These are phyloP conservation scores for Boletus edulis DNA, from an alignment of 768 basidiomycete species.

Conservation along the genomic window DNA sequence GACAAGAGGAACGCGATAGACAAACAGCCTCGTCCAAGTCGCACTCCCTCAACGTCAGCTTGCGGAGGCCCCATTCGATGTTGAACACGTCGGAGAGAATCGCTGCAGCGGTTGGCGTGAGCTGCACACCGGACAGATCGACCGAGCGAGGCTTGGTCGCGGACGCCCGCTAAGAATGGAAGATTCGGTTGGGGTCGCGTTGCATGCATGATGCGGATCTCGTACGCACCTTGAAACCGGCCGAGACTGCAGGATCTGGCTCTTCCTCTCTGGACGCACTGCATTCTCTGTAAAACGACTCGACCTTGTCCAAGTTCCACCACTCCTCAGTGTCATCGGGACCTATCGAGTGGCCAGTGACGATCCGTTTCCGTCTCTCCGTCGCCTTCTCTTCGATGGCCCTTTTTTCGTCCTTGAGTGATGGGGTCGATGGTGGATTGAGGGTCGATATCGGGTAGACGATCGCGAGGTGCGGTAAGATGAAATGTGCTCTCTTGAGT, in stretches of 20 bases:
- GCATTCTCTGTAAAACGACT: conserved; percentile 84
- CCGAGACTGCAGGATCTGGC: conserved; percentile 62
- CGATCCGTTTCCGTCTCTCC: conserved; percentile 63
- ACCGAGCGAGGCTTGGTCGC: conserved; percentile 62
- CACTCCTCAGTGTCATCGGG: conserved; percentile 50
- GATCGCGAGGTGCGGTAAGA: conserved; percentile 79
- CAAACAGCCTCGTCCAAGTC: conserved; percentile 78
- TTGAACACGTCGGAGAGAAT: conserved; percentile 89
- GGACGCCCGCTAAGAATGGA: conserved; percentile 44
- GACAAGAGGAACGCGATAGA: background rate
- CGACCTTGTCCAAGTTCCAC: conserved; percentile 86
- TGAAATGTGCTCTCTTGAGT: conserved; percentile 88
- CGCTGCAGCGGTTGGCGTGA: conserved; percentile 66
- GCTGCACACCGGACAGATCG: conserved; percentile 76
- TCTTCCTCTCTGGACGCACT: conserved; percentile 74
- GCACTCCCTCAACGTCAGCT: conserved; percentile 82
- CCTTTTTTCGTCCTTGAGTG: conserved; percentile 76
- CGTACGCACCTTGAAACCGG: conserved; percentile 62
- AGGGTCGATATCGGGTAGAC: conserved; percentile 88
- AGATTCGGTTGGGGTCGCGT: background rate
- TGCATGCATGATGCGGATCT: background rate
- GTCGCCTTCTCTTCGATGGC: conserved; percentile 75
- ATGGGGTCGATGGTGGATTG: conserved; percentile 79
- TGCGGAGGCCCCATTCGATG: conserved; percentile 90
- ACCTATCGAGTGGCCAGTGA: conserved; percentile 50